Evolutionary conservation across 352 stramenopile genomes (phyloP).

Genomic region (Plasmopara viticola): DNA sequence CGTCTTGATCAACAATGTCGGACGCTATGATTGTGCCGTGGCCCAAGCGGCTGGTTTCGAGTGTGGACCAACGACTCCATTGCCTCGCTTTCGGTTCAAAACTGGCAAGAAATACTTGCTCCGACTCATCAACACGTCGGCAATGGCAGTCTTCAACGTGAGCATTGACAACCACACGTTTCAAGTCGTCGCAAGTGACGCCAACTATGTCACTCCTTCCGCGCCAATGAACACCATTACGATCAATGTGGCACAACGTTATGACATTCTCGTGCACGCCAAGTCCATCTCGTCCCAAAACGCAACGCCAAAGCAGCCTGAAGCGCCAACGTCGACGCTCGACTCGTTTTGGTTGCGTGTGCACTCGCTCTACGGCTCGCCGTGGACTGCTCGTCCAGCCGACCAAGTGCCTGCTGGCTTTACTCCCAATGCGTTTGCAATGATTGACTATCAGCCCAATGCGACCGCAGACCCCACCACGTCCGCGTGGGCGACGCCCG

Average conservation of each 20-base stretch:
- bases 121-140: conserved; percentile 36
- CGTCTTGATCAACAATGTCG: conserved; percentile 37
- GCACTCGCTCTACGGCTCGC: conserved; percentile 17
- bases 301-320: conserved; percentile 3
- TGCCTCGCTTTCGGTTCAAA: conserved; percentile 26
- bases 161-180: conserved; percentile 40
- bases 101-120: conserved; percentile 33
- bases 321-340: conserved; percentile 6
- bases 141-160: conserved; percentile 38
- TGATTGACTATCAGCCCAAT: conserved; percentile 27
- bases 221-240: conserved; percentile 24
- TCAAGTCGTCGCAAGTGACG: conserved; percentile 31
- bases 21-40: conserved; percentile 35
- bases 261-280: conserved; percentile 33
- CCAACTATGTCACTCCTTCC: conserved; percentile 30
- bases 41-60: conserved; percentile 15
- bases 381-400: conserved; percentile 22
- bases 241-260: conserved; percentile 33
- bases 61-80: conserved; percentile 17
- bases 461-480: conserved; percentile 21
- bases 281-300: conserved; percentile 18
- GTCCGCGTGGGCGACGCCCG: conserved; percentile 17
- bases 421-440: conserved; percentile 29
- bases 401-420: conserved; percentile 31
- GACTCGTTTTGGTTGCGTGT: conserved; percentile 33